A percentile compares a stretch with the other conserved stretches of the same genome.
phyloP scores from a whole-genome alignment of 2,329 filamentous ascomycete genomes.

The Incumbomyces lentus region DNA sequence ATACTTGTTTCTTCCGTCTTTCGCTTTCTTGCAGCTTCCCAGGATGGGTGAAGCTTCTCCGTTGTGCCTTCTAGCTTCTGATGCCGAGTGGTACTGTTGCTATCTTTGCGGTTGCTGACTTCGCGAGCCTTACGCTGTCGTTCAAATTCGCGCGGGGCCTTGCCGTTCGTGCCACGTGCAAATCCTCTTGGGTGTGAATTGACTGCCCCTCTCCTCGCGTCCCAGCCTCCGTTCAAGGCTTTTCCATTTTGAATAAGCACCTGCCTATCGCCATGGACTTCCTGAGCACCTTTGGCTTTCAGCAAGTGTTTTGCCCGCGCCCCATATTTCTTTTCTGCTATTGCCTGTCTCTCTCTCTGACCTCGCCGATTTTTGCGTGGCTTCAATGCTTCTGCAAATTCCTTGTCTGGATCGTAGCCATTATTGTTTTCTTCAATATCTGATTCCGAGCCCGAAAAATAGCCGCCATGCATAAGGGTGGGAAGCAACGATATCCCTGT shows the following conservation, averaged over 20 bases:
- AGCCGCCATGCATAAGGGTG: slow-evolving; percentile 50
- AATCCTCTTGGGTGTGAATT: not conserved
- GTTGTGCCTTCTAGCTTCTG: slow-evolving; percentile 27
- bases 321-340: slow-evolving; percentile 55
- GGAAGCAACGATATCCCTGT: slow-evolving; percentile 47
- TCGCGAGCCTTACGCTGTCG: slow-evolving; percentile 10
- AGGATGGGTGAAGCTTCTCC: slow-evolving; percentile 52
- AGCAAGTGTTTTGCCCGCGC: slow-evolving; percentile 46
- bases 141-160: not conserved
- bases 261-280: slow-evolving; percentile 4
- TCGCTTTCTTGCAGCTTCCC: slow-evolving; percentile 51
- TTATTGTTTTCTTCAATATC: slow-evolving; percentile 40
- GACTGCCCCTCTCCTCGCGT: slow-evolving; percentile 47
- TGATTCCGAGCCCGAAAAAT: slow-evolving; percentile 52
- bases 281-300: slow-evolving; percentile 26
- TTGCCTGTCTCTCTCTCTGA: slow-evolving; percentile 49
- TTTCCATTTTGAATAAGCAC: slow-evolving; percentile 8
- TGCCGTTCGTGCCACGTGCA: slow-evolving; percentile 19
- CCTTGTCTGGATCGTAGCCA: slow-evolving; percentile 13
- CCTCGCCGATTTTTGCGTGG: slow-evolving; percentile 48
- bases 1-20: slow-evolving; percentile 43
- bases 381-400: slow-evolving; percentile 22
- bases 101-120: slow-evolving; percentile 8
- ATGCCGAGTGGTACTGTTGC: not conserved
- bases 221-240: slow-evolving; percentile 46